These are phyloP conservation scores for Rhinocladiella mackenziei DNA, from an alignment of 2,329 filamentous ascomycete genomes.

Conservation along the genomic window DNA sequence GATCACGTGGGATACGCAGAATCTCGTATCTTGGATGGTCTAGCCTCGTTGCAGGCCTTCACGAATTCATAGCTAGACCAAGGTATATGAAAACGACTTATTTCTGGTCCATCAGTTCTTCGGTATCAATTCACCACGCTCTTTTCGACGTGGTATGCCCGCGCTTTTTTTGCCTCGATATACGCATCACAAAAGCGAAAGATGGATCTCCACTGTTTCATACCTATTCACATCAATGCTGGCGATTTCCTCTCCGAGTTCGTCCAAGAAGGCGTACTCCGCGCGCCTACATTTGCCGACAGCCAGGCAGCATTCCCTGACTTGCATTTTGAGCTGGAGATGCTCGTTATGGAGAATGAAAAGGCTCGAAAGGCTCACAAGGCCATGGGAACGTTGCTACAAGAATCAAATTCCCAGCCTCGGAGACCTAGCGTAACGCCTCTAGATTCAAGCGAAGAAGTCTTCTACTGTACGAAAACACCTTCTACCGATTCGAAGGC, in stretches of 20 bases:
- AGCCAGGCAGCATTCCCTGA: slow-evolving; percentile 10
- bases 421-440: not conserved
- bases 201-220: no score
- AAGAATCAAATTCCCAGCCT: slow-evolving; percentile 7
- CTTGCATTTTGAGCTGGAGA: slow-evolving; percentile 17
- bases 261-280: slow-evolving; percentile 14
- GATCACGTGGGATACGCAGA: no score
- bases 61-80: no score
- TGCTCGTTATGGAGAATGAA: slow-evolving; percentile 15
- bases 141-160: no score
- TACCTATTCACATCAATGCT: slow-evolving; percentile 5
- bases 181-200: no score
- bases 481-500: slow-evolving; percentile 16
- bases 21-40: no score
- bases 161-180: no score
- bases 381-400: slow-evolving; percentile 13
- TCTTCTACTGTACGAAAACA: slow-evolving; percentile 21
- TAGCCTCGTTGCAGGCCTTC: no score
- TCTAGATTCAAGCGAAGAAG: not conserved
- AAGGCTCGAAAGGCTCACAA: not conserved
- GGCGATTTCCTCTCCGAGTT: not conserved
- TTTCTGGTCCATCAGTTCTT: no score
- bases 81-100: no score
- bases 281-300: slow-evolving; percentile 14
- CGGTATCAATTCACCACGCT: no score